Evolutionary conservation across 202 grass and related monocot species (phyloP), one percentile per base, ranked within the genome.

Genomic region (Dendrocalamus latiflorus): DNA sequence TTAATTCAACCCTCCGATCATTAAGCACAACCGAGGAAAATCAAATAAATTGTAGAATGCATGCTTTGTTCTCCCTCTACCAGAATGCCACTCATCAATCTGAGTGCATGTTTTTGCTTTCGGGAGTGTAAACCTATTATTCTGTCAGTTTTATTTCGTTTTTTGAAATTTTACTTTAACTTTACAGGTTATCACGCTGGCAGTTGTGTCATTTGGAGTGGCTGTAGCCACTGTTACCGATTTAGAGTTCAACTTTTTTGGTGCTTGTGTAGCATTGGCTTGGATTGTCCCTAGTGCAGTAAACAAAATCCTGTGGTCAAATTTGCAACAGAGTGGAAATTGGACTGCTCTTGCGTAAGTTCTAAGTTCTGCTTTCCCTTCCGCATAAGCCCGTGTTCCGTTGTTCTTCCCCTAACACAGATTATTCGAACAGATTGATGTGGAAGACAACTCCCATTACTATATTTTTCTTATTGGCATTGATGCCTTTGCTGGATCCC

Each of bases 241-340:
- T 79, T 80, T 97, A 75, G 94, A 97, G 84, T 97, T 97, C 76
- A 97, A 97, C 59, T 88, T 97, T 65, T 97, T 97, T 30, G 94
- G 94, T 61, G 94, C 94, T 67, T 91, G 92, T 87, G 90, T 93
- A 37, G 92, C 92, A 84, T 61, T 97, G 70, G 92, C 88, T 33
- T 97, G 94, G 94, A 90, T 97, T 84, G 81, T 97, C 37, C 94
- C 94, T 81, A 94, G 94, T 61, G 92, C 92, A 0, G 84, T 97
- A 85, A 97, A 97, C 74, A 97, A 97, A 86, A 97, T 97, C 71
- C 81, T 97, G 36, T 97, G 94, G 94, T 97, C 94, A 73, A 97
- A 87, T 85, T 64, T 97, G 86, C 94, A 97, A 65, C 94, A 97
- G 78, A 89, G 74, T 38, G 88, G 82, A 68, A 94, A 97, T 53